These are phyloP conservation scores for Elaphomyces granulatus DNA, from an alignment of 495 filamentous ascomycete genomes.

Conservation along the genomic window DNA sequence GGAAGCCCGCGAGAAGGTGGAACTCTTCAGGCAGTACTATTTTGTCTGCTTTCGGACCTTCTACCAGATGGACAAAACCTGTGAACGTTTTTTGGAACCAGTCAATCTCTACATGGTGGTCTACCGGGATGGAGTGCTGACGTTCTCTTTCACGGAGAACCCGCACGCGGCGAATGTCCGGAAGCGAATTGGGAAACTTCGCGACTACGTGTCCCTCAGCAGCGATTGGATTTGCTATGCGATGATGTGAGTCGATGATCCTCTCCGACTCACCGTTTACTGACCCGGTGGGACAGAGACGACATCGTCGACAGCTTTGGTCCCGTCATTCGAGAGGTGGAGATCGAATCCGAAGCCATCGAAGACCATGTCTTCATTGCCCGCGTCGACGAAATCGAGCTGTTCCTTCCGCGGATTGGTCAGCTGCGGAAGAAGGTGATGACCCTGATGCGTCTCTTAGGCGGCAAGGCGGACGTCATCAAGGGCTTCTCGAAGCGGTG, in stretches of 20 bases:
- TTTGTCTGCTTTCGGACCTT: slow-evolving; percentile 96
- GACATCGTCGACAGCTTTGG: slow-evolving; percentile 95
- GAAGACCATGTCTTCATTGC: slow-evolving; percentile 91
- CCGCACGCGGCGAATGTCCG: slow-evolving; percentile 77
- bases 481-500: slow-evolving; percentile 95
- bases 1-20: slow-evolving; percentile 94
- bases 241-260: slow-evolving; percentile 56
- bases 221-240: slow-evolving; percentile 99
- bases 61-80: slow-evolving; percentile 60
- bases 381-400: slow-evolving; percentile 71
- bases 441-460: slow-evolving; percentile 78
- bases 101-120: slow-evolving; percentile 95
- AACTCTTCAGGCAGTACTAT: slow-evolving; percentile 93
- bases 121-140: slow-evolving; percentile 88
- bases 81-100: slow-evolving; percentile 69
- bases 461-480: slow-evolving; percentile 95
- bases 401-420: slow-evolving; percentile 77
- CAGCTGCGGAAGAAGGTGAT: slow-evolving; percentile 87
- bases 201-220: slow-evolving; percentile 83
- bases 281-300: slow-evolving; percentile 41
- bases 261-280: slow-evolving; percentile 2
- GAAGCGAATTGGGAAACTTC: slow-evolving; percentile 78
- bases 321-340: slow-evolving; percentile 73
- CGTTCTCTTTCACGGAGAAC: slow-evolving; percentile 79
- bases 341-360: slow-evolving; percentile 77